Conservation (phyloP, 768 basidiomycete genomes). For the Ramaria rubella region DNA sequence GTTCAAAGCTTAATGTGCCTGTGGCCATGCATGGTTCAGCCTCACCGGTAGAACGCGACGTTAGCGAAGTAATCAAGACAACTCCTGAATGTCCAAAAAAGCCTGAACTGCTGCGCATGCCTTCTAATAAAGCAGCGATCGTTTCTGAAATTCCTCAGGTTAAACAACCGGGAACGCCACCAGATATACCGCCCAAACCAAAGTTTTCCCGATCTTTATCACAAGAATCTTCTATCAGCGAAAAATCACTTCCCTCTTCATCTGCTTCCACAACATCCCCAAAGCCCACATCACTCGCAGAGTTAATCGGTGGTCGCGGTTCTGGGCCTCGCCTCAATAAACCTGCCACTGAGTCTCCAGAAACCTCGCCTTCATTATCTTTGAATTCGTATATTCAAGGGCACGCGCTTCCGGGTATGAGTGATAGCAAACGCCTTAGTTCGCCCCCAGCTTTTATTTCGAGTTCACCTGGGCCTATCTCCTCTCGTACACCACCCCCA, state of each 20-base stretch:
- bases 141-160: background rate
- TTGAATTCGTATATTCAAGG: background rate
- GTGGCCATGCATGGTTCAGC: background rate
- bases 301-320: conserved; percentile 5
- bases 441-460: conserved; percentile 23
- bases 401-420: conserved; percentile 5
- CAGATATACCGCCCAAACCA: background rate
- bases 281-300: conserved; percentile 4
- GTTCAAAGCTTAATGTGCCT: background rate
- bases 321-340: conserved; percentile 4
- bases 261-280: background rate
- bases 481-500: background rate
- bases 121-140: background rate
- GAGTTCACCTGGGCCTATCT: conserved; percentile 16
- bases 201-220: background rate
- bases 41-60: background rate
- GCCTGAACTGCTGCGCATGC: background rate
- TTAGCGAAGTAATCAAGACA: background rate
- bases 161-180: background rate
- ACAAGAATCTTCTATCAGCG: background rate
- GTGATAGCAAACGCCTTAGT: background rate
- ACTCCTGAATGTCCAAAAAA: background rate
- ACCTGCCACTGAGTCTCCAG: background rate
- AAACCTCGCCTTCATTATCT: background rate
- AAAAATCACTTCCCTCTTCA: background rate